Evolutionary conservation across 257 asterid species (phyloP), one percentile per base, ranked within the genome.

Genomic region (Leptodermis oblonga): DNA sequence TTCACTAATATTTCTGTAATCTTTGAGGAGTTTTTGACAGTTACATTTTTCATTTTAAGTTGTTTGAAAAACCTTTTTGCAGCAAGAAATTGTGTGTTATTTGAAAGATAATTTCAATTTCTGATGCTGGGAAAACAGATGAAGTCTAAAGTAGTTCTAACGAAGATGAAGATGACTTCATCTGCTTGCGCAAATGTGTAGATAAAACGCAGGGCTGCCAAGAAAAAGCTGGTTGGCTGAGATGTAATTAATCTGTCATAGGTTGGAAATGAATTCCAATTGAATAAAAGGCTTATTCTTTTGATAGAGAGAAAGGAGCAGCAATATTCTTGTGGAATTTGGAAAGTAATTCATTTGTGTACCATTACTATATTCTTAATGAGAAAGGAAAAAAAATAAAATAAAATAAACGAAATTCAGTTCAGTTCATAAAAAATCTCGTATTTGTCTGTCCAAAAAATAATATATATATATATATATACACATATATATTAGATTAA

Each of bases 11-110:
- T n/a, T n/a, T n/a, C n/a, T n/a, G n/a, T n/a, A n/a, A n/a, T n/a
- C n/a, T n/a, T n/a, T n/a, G n/a, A n/a, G n/a, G n/a, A n/a, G n/a
- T n/a, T n/a, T n/a, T n/a, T n/a, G n/a, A n/a, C n/a, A n/a, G n/a
- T 48, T 20, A 23, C 3, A 61, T 53, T 52, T 37, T 56, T 56
- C 22, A 36, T 68, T 1, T 31, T 11, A 48, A 58, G 39, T 55
- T 36, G 20, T 22, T 62, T 62, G 34, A 1, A 31, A 31, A 28
- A n/a, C 6, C 30, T 22, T 20, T 28, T 69, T 86, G 89, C 95
- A 92, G 98, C 97, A 92, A 90, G 98, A 87, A 78, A 71, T 88
- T 64, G 98, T 92, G 28, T 63, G 82, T 73, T 87, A 86, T 86
- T 78, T 92, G 86, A 92, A 88, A 85, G 93, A 86, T 54, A 88